These are phyloP conservation scores for Vigna angularis DNA, from an alignment of 306 rosid species.

Conservation along the genomic window DNA sequence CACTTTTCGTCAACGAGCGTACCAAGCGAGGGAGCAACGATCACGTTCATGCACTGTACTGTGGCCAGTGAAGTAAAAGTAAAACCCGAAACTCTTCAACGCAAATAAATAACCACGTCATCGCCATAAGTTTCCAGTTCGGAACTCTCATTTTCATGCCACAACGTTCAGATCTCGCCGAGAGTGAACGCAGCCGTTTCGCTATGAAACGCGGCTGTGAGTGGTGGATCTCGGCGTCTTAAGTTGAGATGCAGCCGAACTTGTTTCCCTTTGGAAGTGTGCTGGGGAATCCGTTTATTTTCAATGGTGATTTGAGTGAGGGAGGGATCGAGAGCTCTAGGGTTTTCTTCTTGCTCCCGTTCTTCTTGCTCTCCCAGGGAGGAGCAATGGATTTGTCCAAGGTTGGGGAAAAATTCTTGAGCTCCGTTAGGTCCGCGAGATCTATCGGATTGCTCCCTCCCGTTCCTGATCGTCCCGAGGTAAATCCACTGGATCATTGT, in stretches of 20 bases:
- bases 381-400: constrained; percentile 96
- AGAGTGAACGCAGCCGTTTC: constrained; percentile 17
- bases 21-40: neutral
- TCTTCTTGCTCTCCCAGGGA: constrained; percentile 87
- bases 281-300: constrained; percentile 79
- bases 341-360: constrained; percentile 82
- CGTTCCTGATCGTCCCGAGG: constrained; percentile 95
- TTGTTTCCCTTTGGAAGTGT: constrained; percentile 78
- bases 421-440: constrained; percentile 98
- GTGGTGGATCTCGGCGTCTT: constrained; percentile 52
- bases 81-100: constrained; percentile 25
- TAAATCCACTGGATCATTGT: constrained; percentile 36
- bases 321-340: constrained; percentile 80
- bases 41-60: constrained; percentile 45
- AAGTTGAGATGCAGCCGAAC: constrained; percentile 96
- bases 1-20: constrained; percentile 36
- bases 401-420: constrained; percentile 92
- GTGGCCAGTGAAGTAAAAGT: constrained; percentile 22
- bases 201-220: constrained; percentile 35
- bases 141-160: neutral
- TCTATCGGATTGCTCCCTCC: constrained; percentile 93
- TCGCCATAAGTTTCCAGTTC: constrained; percentile 5
- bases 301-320: constrained; percentile 85
- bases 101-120: neutral
- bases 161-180: constrained; percentile 34